These are phyloP conservation scores for Suhomyces sp. DNA, from an alignment of 805 yeast genomes.

Conservation along the genomic window DNA sequence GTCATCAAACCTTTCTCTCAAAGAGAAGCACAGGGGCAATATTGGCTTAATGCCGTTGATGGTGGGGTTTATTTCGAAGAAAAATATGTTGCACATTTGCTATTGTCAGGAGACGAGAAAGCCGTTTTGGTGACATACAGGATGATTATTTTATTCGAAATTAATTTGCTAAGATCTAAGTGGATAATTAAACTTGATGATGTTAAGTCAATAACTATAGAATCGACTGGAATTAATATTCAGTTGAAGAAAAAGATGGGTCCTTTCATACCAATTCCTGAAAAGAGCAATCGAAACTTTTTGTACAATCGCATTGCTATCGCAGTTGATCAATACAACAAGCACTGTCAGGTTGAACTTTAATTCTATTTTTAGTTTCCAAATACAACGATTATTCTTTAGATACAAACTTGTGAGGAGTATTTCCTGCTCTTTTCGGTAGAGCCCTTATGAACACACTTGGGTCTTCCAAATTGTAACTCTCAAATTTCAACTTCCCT, in stretches of 20 bases:
- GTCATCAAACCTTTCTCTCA: constrained; percentile 71
- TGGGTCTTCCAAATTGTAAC: constrained; percentile 46
- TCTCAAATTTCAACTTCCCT: constrained; percentile 50
- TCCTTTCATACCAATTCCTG: constrained; percentile 77
- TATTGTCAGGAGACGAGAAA: constrained; percentile 75
- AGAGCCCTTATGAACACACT: constrained; percentile 41
- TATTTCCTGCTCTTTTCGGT: constrained; percentile 45
- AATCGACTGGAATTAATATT: constrained; percentile 73
- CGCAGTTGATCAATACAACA: constrained; percentile 81
- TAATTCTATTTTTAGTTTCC: constrained; percentile 14
- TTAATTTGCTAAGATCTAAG: constrained; percentile 55
- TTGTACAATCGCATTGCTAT: constrained; percentile 70
- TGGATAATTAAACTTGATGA: constrained; percentile 72
- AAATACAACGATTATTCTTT: neutral
- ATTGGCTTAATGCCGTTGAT: constrained; percentile 78
- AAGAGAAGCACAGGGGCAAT: constrained; percentile 91
- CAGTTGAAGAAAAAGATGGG: constrained; percentile 50
- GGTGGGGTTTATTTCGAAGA: constrained; percentile 78
- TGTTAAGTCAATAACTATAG: constrained; percentile 70
- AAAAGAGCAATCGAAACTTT: constrained; percentile 56
- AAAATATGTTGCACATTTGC: constrained; percentile 78
- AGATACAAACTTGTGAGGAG: constrained; percentile 10
- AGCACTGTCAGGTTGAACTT: constrained; percentile 53
- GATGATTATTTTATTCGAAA: constrained; percentile 63
- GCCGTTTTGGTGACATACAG: constrained; percentile 73